These are phyloP conservation scores for Malus fusca DNA, from an alignment of 306 rosid species.

Conservation along the genomic window DNA sequence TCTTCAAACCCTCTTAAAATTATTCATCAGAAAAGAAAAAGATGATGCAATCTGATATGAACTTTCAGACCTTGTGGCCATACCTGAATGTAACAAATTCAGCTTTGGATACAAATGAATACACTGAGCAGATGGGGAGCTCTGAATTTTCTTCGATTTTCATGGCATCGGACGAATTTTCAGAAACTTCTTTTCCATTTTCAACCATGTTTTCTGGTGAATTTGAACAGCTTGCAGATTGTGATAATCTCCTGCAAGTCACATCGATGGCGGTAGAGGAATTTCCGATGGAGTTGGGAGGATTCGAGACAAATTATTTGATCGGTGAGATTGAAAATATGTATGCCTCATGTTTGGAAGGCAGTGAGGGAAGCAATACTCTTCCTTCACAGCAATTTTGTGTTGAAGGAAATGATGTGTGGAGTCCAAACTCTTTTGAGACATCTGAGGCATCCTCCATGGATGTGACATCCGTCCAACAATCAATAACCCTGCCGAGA, in stretches of 20 bases:
- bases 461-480: constrained; percentile 14
- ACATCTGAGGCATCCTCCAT: constrained; percentile 34
- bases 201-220: constrained; percentile 18
- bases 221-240: constrained; percentile 9
- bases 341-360: constrained; percentile 18
- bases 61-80: constrained; percentile 29
- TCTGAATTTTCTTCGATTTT: constrained; percentile 23
- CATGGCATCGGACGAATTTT: constrained; percentile 5
- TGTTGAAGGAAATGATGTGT: constrained; percentile 16
- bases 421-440: constrained; percentile 43
- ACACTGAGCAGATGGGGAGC: constrained; percentile 11
- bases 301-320: constrained; percentile 11
- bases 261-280: constrained; percentile 25
- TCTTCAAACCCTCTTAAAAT: constrained; percentile 4
- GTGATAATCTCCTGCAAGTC: constrained; percentile 27
- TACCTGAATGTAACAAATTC: constrained; percentile 19
- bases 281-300: constrained; percentile 27
- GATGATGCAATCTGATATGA: constrained; percentile 31
- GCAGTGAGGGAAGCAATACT: constrained; percentile 27
- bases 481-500: constrained; percentile 30
- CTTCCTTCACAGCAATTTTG: constrained; percentile 25
- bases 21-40: not conserved
- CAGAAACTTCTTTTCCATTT: constrained; percentile 17
- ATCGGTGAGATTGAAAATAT: constrained; percentile 4
- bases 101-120: constrained; percentile 25